Base-by-base conservation (phyloP, 495 filamentous ascomycete species). In the Talaromyces liani region DNA sequence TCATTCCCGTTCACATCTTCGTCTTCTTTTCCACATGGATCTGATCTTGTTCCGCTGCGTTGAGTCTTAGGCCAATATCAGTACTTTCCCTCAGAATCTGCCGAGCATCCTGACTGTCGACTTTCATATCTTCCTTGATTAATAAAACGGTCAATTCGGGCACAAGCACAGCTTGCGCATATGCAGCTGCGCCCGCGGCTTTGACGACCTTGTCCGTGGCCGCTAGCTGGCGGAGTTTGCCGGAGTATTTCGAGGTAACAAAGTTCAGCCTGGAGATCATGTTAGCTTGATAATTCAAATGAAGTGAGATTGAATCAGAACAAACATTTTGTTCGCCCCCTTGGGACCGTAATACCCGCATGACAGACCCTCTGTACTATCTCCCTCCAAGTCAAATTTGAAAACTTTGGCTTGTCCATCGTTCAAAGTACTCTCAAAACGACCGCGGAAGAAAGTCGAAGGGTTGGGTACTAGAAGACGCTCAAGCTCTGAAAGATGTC, bases 321-420 rank as follows among this genome's bases (percentile, higher is more conserved):
- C 55, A 22, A 63, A 88, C 84, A 91, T 83, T 60, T 82, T 82
- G 24, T 81, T 80, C 20, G 90, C 79, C 0, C 94, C 94, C 60
- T 88, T 81, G 1, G 87, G 82, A 1, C 94, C 94, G 72, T 97
- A 98, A 71, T 98, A 98, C 0, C 94, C 94, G 29, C 87, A 86
- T 3, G 75, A 84, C 51, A 84, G 79, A 6, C 62, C 72, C 64
- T 78, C 79, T 45, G 78, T 59, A 3, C 70, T 71, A 60, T 79
- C 72, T 27, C 69, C 70, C 53, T 64, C 56, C 25, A 80, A 49
- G 3, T 77, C 84, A 64, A 85, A 80, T 39, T 83, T 73, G 55
- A 88, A 73, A 20, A 84, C 86, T 63, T 84, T 84, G 63, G 86
- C 85, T 65, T 84, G 79, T 6, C 89, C 87, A 3, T 76, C 72